Evolutionary conservation across 1,284 basidiomycete genomes (phyloP), one percentile per base, ranked within the genome.

Genomic region (Earliella scabrosa): DNA sequence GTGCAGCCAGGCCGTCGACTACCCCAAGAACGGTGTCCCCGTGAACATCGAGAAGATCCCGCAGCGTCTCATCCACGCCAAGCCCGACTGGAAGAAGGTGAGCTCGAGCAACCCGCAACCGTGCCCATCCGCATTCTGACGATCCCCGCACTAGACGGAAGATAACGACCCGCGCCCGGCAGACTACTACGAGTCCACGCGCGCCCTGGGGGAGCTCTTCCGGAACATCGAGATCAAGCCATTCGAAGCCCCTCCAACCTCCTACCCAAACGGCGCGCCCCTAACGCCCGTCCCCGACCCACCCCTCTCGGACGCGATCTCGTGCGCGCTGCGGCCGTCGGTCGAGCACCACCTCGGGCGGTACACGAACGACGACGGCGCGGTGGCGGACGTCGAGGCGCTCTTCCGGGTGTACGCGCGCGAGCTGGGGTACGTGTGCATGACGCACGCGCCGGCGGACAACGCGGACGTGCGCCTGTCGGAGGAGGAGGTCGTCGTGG

Each of bases 401-500:
- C 60, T 85, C 9, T 88, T 85, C 67, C 63, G 66, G 50, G 71
- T 73, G 61, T 92, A 90, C 68, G 67, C 71, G 14, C 81, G 85
- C 54, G 88, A 92, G 68, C 73, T 93, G 54, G 70, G 75, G 31
- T 90, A 87, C 68, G 85, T 91, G 50, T 82, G 84, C 64, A 70
- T 77, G 26, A 87, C 85, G 2, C 88, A 90, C 67, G 82, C 87
- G 1, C 70, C 92, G 23, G 81, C 86, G 8, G 80, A 82, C 48
- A 73, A 75, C 20, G 76, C 82, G 9, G 84, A 81, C 18, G 77
- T 77, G 24, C 74, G 76, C 20, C 75, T 93, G 38, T 70, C 79
- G 4, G 91, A 92, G 66, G 86, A 87, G 55, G 91, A 93, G 66
- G 77, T 90, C 27, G 83, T 89, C 2, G 71, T 86, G 13, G 88